phyloP scores from a whole-genome alignment of 192 early-diverging fungal genomes.

The Mortierella alpina region DNA sequence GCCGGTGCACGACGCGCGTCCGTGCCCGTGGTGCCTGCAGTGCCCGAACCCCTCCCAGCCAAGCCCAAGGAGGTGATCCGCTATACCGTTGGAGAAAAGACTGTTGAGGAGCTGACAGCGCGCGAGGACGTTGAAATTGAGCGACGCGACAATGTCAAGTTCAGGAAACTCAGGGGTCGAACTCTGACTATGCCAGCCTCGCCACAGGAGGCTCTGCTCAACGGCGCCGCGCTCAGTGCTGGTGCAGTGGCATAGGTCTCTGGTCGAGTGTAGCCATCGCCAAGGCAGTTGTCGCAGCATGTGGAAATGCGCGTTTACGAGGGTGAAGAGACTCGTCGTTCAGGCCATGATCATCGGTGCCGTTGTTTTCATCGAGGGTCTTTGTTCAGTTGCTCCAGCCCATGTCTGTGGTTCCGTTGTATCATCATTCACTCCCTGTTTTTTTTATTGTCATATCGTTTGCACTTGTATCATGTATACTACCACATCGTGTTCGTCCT shows the following conservation, averaged over 20 bases:
- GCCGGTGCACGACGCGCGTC: conserved; percentile 19
- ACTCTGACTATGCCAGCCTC: conserved; percentile 46
- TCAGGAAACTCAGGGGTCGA: conserved; percentile 40
- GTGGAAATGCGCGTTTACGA: too few species aligned
- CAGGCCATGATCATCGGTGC: too few species aligned
- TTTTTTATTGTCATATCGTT: background rate
- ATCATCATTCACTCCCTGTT: background rate
- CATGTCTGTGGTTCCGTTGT: background rate
- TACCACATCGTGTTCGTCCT: background rate
- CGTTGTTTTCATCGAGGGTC: too few species aligned
- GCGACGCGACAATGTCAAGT: conserved; percentile 46
- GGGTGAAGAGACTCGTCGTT: too few species aligned
- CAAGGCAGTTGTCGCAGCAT: too few species aligned
- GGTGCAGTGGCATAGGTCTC: background rate
- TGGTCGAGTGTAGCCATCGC: too few species aligned
- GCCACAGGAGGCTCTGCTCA: conserved; percentile 27
- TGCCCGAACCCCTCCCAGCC: conserved; percentile 31
- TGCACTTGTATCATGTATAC: conserved; percentile 7
- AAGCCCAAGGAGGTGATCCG: conserved; percentile 49
- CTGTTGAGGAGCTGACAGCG: conserved; percentile 43
- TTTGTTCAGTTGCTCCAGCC: too few species aligned
- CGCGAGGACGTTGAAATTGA: conserved; percentile 50
- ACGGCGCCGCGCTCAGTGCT: conserved; percentile 2
- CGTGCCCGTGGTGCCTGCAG: conserved; percentile 46
- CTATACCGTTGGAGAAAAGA: conserved; percentile 49